phyloP scores from a whole-genome alignment of 139 green algal species.

The Chlorella sp. region DNA sequence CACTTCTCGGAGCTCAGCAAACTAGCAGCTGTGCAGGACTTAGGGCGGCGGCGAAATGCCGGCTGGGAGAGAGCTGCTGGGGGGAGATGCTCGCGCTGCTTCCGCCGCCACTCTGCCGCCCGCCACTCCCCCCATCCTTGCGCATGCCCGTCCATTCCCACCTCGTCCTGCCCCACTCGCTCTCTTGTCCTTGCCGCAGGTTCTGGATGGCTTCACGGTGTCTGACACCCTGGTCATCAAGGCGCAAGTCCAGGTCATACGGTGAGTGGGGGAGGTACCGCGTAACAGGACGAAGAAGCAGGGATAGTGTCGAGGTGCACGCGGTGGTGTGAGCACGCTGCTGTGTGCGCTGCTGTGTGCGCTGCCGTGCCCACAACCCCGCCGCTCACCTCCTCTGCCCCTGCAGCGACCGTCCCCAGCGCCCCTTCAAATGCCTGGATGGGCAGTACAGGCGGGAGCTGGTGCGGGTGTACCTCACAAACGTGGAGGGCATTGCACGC shows the following conservation, averaged over 20 bases:
- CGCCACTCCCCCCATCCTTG: background rate
- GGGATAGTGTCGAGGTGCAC: no score
- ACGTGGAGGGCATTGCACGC: conserved; percentile 96
- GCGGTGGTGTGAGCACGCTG: no score
- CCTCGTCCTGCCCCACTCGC: background rate
- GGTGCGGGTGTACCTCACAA: conserved; percentile 97
- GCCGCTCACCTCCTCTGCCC: background rate
- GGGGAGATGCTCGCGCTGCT: background rate
- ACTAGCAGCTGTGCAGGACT: no score
- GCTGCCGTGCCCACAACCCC: background rate
- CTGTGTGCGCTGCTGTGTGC: background rate
- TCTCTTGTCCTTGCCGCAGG: background rate
- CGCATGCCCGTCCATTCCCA: background rate
- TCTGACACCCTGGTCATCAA: conserved; percentile 96
- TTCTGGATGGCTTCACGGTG: conserved; percentile 91
- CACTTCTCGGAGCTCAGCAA: no score
- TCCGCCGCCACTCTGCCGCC: background rate
- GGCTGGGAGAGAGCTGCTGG: background rate
- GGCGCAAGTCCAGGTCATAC: conserved; percentile 94
- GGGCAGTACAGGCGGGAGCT: conserved; percentile 96
- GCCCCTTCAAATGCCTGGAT: conserved; percentile 95
- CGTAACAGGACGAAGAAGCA: no score
- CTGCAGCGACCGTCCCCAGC: conserved; percentile 74
- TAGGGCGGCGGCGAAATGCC: no score
- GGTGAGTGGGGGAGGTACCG: conserved; percentile 42